Evolutionary conservation across 345 rosid species (phyloP).

Genomic region (Erysimum cheiranthoides): DNA sequence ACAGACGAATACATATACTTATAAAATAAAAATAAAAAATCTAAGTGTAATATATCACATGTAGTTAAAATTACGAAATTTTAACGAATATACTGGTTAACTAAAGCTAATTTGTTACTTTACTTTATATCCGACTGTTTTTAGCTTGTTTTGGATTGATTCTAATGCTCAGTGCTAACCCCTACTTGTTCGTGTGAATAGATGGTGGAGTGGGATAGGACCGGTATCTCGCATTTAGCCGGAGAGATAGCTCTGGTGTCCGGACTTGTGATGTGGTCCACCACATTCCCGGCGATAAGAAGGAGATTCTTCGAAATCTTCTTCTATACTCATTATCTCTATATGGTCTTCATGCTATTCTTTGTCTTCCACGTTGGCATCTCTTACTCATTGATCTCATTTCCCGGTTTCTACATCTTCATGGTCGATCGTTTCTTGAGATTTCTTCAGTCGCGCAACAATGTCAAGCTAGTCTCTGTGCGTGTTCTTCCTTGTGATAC

Average conservation of each 20-base stretch:
- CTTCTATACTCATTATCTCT: conserved; percentile 77
- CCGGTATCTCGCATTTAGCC: conserved; percentile 57
- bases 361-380: conserved; percentile 67
- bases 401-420: conserved; percentile 87
- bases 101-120: not conserved
- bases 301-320: conserved; percentile 72
- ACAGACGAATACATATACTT: not conserved
- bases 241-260: conserved; percentile 67
- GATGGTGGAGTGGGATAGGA: conserved; percentile 59
- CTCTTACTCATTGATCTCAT: conserved; percentile 56
- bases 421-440: conserved; percentile 73
- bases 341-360: conserved; percentile 70
- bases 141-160: not conserved
- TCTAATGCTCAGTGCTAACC: not conserved
- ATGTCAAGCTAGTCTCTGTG: conserved; percentile 57
- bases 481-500: conserved; percentile 66
- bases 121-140: not conserved
- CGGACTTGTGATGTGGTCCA: conserved; percentile 72
- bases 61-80: not conserved
- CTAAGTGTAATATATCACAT: not conserved
- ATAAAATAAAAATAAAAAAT: no score
- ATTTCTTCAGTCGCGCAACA: conserved; percentile 66
- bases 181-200: conserved; percentile 22
- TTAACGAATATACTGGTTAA: not conserved
- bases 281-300: conserved; percentile 61